A percentile compares a stretch with the other conserved stretches of the same genome.
These are phyloP conservation scores for Pseudozyma pruni DNA, from an alignment of 1,284 basidiomycete genomes.

Conservation along the genomic window DNA sequence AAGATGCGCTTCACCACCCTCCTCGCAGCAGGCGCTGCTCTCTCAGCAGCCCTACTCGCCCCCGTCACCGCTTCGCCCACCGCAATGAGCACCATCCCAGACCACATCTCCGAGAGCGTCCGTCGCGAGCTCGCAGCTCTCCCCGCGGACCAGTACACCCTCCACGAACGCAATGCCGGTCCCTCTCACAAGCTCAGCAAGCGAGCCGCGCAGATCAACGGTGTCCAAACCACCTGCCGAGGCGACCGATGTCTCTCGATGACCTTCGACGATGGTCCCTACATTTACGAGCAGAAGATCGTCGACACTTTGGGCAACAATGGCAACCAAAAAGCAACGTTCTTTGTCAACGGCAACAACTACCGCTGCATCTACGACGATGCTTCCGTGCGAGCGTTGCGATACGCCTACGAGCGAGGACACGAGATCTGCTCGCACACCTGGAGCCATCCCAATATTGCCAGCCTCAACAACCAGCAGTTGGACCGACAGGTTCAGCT, in stretches of 20 bases:
- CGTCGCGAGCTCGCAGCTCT: conserved; percentile 22
- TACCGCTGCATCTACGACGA: conserved; percentile 53
- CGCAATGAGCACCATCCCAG: conserved; percentile 28
- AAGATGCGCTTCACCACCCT: conserved; percentile 39
- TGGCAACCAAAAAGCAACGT: conserved; percentile 48
- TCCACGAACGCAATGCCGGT: conserved; percentile 16
- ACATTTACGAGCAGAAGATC: conserved; percentile 35
- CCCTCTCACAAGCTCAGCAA: conserved; percentile 2
- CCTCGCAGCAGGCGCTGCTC: conserved; percentile 22
- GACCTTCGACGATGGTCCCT: conserved; percentile 62
- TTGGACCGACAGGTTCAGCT: conserved; percentile 53
- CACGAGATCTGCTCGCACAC: conserved; percentile 60
- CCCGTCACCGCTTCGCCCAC: conserved; percentile 28
- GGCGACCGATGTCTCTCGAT: conserved; percentile 38
- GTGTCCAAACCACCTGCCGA: conserved; percentile 30
- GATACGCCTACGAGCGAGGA: conserved; percentile 36
- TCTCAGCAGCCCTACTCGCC: conserved; percentile 15
- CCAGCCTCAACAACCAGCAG: conserved; percentile 35
- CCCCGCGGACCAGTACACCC: conserved; percentile 13
- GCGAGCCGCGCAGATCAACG: conserved; percentile 31
- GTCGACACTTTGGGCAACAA: conserved; percentile 35
- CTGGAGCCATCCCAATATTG: conserved; percentile 51
- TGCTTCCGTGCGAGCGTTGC: conserved; percentile 17
- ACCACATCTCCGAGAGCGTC: conserved; percentile 35
- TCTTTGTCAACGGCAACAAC: conserved; percentile 64